phyloP scores from a whole-genome alignment of 805 yeast species.

The Diddensiella caesifluorescens region DNA sequence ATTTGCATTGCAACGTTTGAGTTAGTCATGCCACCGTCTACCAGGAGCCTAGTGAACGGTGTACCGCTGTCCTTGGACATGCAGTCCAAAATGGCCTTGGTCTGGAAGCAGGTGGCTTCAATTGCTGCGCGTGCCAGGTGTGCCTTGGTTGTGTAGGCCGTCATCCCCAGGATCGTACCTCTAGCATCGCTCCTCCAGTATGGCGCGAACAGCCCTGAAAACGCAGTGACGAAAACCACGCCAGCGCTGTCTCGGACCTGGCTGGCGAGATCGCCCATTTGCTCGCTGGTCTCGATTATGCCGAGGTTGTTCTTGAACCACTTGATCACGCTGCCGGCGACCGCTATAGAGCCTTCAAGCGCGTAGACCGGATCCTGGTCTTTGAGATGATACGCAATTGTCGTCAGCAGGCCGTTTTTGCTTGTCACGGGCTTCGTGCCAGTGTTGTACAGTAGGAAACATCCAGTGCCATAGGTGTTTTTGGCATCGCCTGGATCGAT shows the following conservation, averaged over 20 bases:
- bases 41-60: conserved; percentile 43
- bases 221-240: conserved; percentile 91
- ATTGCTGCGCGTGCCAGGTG: conserved; percentile 93
- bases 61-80: conserved; percentile 83
- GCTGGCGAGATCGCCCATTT: conserved; percentile 85
- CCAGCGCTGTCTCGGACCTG: conserved; percentile 81
- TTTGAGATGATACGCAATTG: conserved; percentile 88
- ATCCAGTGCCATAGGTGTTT: conserved; percentile 96
- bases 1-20: conserved; percentile 90
- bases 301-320: conserved; percentile 91
- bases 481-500: conserved; percentile 80
- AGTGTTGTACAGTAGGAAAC: conserved; percentile 83
- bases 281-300: conserved; percentile 72
- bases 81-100: conserved; percentile 81
- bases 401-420: conserved; percentile 78
- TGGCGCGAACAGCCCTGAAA: conserved; percentile 91
- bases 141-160: conserved; percentile 85
- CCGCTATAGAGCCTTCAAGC: conserved; percentile 92
- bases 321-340: conserved; percentile 89
- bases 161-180: conserved; percentile 89
- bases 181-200: conserved; percentile 92
- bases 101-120: conserved; percentile 93
- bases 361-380: conserved; percentile 72
- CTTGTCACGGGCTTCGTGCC: conserved; percentile 69
- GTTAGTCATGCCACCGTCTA: conserved; percentile 94